Base-by-base conservation (phyloP, 176 grass and related monocot genomes). In the Juncus effusus region DNA sequence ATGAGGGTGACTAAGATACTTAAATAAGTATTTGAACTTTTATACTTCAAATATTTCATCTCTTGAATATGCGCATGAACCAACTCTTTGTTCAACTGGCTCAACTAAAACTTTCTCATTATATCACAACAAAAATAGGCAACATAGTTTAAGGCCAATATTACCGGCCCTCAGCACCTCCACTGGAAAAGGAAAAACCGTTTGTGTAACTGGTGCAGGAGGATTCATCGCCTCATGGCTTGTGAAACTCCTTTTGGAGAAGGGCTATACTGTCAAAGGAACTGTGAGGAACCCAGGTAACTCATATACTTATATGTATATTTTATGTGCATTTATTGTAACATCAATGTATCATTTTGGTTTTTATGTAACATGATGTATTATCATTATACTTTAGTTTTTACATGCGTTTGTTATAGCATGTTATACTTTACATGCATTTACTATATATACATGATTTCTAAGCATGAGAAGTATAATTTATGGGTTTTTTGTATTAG, bases 181-280 rank as follows among this genome's bases (percentile, higher is more conserved):
- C 37, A 51, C 38, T 28, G 74, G 3, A 9, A 65, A 64, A 4
- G 40, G 61, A 3, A 60, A 77, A 63, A 84, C 75, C 0, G 93
- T 97, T 59, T 97, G 93, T 62, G 85, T 97, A 16, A 97, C 93
- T 55, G 93, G 93, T 38, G 93, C 93, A 2, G 85, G 80, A 47
- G 93, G 93, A 47, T 97, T 83, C 82, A 81, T 92, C 77, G 93
- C 85, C 49, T 92, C 88, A 13, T 92, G 93, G 88, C 60, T 97
- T 0, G 85, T 97, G 13, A 97, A 92, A 80, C 82, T 82, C 38
- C 85, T 97, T 61, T 78, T 97, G 28, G 82, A 89, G 80, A 97
- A 86, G 50, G 93, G 88, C 0, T 92, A 92, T 64, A 84, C 88
- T 54, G 93, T 97, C 3, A 89, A 82, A 74, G 93, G 93, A 67